Percentiles rank a stretch among this genome's conserved stretches.
phyloP scores from a whole-genome alignment of 176 grass and related monocot species.

The Carex cristatella region DNA sequence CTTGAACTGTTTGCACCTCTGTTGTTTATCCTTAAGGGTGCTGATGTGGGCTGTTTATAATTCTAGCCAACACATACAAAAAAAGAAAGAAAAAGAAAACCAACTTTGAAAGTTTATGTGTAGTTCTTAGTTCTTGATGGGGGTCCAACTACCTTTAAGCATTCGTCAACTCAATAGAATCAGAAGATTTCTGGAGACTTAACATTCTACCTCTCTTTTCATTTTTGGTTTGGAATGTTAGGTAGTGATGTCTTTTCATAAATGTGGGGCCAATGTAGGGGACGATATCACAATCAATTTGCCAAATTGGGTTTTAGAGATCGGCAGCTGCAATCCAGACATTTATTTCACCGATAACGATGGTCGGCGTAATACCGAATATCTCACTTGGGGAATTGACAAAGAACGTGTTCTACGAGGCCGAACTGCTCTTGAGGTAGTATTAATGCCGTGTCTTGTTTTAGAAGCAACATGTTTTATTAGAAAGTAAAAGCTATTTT shows the following conservation, averaged over 20 bases:
- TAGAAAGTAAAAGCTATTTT: no score
- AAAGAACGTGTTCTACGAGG: conserved; percentile 80
- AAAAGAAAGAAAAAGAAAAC: not conserved
- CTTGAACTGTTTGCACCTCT: not conserved
- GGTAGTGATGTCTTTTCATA: conserved; percentile 98
- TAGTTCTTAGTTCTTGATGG: not conserved
- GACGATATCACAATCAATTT: conserved; percentile 68
- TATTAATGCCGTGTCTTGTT: not conserved
- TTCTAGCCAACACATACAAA: not conserved
- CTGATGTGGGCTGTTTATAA: not conserved
- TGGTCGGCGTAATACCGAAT: conserved; percentile 58
- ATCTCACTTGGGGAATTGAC: conserved; percentile 86
- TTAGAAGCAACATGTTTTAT: not conserved
- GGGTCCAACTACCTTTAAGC: not conserved
- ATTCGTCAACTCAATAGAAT: not conserved
- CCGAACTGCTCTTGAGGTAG: conserved; percentile 76
- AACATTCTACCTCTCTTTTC: not conserved
- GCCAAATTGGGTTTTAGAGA: conserved; percentile 76
- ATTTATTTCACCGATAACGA: conserved; percentile 85
- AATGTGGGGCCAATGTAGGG: conserved; percentile 76
- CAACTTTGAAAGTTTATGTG: not conserved
- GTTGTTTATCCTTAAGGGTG: not conserved
- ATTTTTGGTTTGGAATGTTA: conserved; percentile 21
- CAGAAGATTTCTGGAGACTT: not conserved
- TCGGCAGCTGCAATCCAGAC: conserved; percentile 73